Conservation (phyloP, 2,329 filamentous ascomycete species). For the Aspergillus alliaceus region DNA sequence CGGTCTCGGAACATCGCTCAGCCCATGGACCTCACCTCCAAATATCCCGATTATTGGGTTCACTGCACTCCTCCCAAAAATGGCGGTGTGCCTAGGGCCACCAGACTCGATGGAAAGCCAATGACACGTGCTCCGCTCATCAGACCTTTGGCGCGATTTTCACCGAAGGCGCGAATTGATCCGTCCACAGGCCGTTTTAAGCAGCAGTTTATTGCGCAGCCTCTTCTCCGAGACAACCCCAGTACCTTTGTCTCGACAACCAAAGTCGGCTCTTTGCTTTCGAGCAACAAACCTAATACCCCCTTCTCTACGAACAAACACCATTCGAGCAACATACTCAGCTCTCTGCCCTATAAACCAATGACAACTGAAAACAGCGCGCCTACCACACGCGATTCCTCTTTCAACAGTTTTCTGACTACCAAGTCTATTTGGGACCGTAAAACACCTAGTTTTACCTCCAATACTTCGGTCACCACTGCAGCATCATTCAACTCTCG, state of each 20-base stretch:
- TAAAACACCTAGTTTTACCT: slow-evolving; percentile 10
- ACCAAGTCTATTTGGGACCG: slow-evolving; percentile 8
- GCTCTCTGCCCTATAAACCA: neutral
- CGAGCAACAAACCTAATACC: neutral
- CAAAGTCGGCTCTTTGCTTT: neutral
- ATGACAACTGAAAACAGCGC: neutral
- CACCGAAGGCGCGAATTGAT: slow-evolving; percentile 5
- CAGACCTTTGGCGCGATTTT: slow-evolving; percentile 8
- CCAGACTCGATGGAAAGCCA: neutral
- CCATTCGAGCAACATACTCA: neutral
- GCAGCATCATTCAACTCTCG: slow-evolving; percentile 6
- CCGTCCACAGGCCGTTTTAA: neutral
- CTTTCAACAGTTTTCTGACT: slow-evolving; percentile 10
- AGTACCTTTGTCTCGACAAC: neutral
- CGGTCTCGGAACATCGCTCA: neutral
- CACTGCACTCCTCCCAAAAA: neutral
- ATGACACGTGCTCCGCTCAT: slow-evolving; percentile 5
- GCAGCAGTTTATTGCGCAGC: neutral
- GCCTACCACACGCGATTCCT: slow-evolving; percentile 10
- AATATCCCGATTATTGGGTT: neutral
- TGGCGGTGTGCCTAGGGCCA: neutral
- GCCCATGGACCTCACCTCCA: neutral
- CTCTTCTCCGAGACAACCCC: neutral
- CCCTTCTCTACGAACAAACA: neutral
- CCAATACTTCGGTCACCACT: slow-evolving; percentile 6